Percentiles rank a stretch among this genome's conserved stretches.
Conservation (phyloP, 129 eudicot genomes). For the Glebionis coronaria region DNA sequence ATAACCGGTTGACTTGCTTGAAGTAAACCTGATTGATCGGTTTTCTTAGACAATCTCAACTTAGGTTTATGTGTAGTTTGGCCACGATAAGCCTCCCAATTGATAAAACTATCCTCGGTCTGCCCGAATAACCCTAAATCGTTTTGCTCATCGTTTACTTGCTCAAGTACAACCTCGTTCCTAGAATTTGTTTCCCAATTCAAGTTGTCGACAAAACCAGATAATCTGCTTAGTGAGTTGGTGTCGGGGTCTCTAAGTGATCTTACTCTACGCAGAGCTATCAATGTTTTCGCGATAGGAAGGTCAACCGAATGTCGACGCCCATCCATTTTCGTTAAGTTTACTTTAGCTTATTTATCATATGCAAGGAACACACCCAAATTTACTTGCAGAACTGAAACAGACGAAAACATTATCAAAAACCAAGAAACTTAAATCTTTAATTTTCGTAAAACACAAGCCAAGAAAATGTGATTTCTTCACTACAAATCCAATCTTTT, state of each 20-base stretch:
- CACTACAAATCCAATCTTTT: neutral
- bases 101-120: constrained; percentile 35
- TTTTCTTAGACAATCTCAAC: constrained; percentile 22
- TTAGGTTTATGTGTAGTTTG: constrained; percentile 30
- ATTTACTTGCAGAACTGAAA: constrained; percentile 11
- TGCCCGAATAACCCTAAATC: constrained; percentile 31
- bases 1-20: constrained; percentile 24
- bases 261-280: constrained; percentile 93
- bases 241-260: constrained; percentile 97
- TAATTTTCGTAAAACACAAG: constrained; percentile 10
- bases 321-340: constrained; percentile 61
- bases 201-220: constrained; percentile 55
- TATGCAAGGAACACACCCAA: constrained; percentile 15
- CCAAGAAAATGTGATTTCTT: neutral
- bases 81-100: constrained; percentile 36
- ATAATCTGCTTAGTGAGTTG: constrained; percentile 64
- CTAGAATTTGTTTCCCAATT: constrained; percentile 81
- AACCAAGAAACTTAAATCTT: constrained; percentile 23
- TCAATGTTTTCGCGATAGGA: constrained; percentile 73
- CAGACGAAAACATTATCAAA: neutral
- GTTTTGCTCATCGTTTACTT: constrained; percentile 37
- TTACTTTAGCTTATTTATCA: constrained; percentile 3
- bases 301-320: constrained; percentile 88
- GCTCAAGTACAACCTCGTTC: constrained; percentile 59
- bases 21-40: constrained; percentile 28